Evolutionary conservation across 2,329 filamentous ascomycete genomes (phyloP).

Genomic region (Dendrostoma leiphaemia): DNA sequence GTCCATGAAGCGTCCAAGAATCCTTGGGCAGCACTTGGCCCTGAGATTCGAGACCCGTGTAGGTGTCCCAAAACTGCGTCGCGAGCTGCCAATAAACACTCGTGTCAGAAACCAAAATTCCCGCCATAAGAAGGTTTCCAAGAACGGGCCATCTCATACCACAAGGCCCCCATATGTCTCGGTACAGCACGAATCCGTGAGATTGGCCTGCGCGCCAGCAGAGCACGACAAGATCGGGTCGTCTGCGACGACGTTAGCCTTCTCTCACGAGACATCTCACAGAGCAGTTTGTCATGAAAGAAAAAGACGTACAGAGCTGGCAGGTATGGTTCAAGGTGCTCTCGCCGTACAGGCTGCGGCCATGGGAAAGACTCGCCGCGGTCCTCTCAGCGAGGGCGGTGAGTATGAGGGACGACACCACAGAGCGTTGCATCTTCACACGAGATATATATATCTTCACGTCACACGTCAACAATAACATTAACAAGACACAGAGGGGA

Average conservation of each 20-base stretch:
- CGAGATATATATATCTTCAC: background rate
- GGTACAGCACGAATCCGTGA: conserved; percentile 61
- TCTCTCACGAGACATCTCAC: conserved; percentile 29
- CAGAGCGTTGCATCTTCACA: conserved; percentile 26
- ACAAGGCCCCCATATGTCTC: conserved; percentile 65
- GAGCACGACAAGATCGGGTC: conserved; percentile 47
- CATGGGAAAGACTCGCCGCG: conserved; percentile 25
- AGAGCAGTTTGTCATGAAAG: background rate
- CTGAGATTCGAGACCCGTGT: conserved; percentile 56
- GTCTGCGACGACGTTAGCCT: conserved; percentile 18
- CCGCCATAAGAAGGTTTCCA: too few species aligned
- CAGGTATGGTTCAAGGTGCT: conserved; percentile 57
- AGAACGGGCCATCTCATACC: conserved; percentile 21
- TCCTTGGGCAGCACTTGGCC: conserved; percentile 58
- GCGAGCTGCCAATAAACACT: conserved; percentile 35
- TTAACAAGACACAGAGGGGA: background rate
- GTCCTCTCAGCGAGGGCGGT: conserved; percentile 29
- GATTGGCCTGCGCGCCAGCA: conserved; percentile 35
- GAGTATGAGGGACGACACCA: conserved; percentile 21
- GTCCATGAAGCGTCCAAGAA: conserved; percentile 59
- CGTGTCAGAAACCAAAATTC: background rate
- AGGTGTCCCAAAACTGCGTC: conserved; percentile 65
- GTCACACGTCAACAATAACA: background rate
- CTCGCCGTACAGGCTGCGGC: conserved; percentile 38
- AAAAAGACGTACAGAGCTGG: conserved; percentile 37